Evolutionary conservation across 1,284 basidiomycete genomes (phyloP).

Genomic region (Apiotrichum akiyoshidainum): DNA sequence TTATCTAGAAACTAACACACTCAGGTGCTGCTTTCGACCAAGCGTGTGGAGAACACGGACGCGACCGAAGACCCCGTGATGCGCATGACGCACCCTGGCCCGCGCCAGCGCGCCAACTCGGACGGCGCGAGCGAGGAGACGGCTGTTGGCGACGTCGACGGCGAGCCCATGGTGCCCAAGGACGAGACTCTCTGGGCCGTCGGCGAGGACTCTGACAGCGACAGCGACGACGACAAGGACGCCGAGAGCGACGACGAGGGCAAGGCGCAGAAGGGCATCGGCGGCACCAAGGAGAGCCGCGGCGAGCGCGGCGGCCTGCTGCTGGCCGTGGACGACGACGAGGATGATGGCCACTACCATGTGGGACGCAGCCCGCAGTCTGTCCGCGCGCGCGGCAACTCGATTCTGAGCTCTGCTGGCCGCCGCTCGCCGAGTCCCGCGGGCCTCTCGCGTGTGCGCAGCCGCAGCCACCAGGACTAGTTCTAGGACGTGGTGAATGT

Average conservation of each 20-base stretch:
- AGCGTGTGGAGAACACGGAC: conserved; percentile 34
- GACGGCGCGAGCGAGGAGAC: conserved; percentile 3
- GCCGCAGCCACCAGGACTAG: neutral
- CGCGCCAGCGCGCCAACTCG: neutral
- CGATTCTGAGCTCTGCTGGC: neutral
- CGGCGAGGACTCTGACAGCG: conserved; percentile 16
- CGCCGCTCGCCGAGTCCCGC: too few relatives aligned
- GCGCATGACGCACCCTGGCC: conserved; percentile 28
- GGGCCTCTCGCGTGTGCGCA: neutral
- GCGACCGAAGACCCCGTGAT: conserved; percentile 18
- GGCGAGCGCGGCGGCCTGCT: conserved; percentile 24
- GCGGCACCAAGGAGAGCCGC: conserved; percentile 19
- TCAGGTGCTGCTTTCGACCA: conserved; percentile 46
- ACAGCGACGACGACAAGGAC: conserved; percentile 30
- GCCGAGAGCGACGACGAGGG: conserved; percentile 26
- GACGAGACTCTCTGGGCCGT: conserved; percentile 17
- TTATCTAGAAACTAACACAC: neutral
- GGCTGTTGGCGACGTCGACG: neutral
- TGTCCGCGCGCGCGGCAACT: neutral
- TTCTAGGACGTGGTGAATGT: too few relatives aligned
- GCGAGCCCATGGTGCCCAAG: conserved; percentile 2
- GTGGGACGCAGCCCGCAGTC: neutral
- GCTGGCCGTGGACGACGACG: conserved; percentile 4
- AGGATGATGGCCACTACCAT: conserved; percentile 14
- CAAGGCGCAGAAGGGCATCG: conserved; percentile 29